Percentiles rank a stretch among this genome's conserved stretches.
Conservation (phyloP, 2,329 filamentous ascomycete genomes). For the Botrytis medusae region DNA sequence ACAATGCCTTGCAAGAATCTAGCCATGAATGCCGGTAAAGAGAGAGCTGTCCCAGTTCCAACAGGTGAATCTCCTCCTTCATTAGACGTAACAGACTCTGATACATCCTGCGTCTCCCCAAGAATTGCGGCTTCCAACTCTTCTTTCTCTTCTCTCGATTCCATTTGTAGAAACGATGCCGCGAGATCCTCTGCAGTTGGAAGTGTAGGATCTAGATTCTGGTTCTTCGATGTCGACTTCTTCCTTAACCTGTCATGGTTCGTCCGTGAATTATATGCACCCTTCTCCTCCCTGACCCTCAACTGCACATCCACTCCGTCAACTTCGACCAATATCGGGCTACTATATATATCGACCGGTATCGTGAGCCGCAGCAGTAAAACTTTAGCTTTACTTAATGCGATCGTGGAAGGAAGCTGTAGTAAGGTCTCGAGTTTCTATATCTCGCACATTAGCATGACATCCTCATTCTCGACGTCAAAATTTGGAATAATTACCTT, state of each 20-base stretch:
- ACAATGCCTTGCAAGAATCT: conserved; percentile 72
- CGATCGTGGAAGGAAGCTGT: conserved; percentile 70
- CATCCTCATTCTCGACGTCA: neutral
- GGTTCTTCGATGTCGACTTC: conserved; percentile 30
- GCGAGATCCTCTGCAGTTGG: conserved; percentile 73
- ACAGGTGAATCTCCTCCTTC: conserved; percentile 58
- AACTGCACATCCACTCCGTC: conserved; percentile 75
- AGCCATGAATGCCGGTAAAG: conserved; percentile 68
- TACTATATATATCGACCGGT: conserved; percentile 83
- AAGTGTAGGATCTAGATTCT: conserved; percentile 44
- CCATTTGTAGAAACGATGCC: conserved; percentile 73
- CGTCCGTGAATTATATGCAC: conserved; percentile 34
- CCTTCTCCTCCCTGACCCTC: conserved; percentile 47
- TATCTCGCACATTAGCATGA: conserved; percentile 28
- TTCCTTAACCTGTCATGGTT: conserved; percentile 39
- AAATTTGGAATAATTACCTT: conserved; percentile 54
- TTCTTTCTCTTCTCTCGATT: conserved; percentile 63
- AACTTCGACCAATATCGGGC: conserved; percentile 77
- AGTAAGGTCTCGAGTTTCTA: conserved; percentile 78
- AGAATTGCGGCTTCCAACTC: conserved; percentile 68
- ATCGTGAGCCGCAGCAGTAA: conserved; percentile 76
- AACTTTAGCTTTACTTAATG: conserved; percentile 72
- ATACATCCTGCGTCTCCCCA: conserved; percentile 61
- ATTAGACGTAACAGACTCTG: conserved; percentile 59
- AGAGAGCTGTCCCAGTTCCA: conserved; percentile 70